Conservation (phyloP, 169 alveolate species). For the Cryptosporidium baileyi region DNA sequence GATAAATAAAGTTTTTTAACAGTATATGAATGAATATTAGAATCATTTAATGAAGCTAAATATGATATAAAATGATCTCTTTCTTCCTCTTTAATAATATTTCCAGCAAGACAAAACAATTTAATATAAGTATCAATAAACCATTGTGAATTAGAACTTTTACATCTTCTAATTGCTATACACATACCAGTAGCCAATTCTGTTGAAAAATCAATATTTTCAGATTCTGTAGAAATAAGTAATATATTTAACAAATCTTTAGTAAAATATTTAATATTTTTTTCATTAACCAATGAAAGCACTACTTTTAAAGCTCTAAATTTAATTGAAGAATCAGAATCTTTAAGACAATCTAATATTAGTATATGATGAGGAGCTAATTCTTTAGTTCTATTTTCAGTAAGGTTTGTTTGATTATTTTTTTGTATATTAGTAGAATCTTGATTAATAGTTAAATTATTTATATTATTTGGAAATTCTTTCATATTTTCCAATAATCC, state of each 20-base stretch:
- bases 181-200: constrained; percentile 62
- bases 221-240: constrained; percentile 87
- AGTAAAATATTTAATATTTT: constrained; percentile 88
- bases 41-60: constrained; percentile 78
- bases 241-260: constrained; percentile 91
- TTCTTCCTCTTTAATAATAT: constrained; percentile 78
- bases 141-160: constrained; percentile 85
- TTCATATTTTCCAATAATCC: constrained; percentile 70
- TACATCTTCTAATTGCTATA: constrained; percentile 84
- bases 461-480: constrained; percentile 66
- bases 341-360: constrained; percentile 87
- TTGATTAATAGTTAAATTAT: neutral
- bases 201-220: constrained; percentile 88
- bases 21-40: constrained; percentile 82
- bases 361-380: constrained; percentile 42
- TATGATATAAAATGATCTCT: constrained; percentile 80
- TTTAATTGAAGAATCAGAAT: constrained; percentile 94
- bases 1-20: constrained; percentile 82
- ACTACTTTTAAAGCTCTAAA: constrained; percentile 95
- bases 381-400: constrained; percentile 26
- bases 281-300: constrained; percentile 89
- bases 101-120: constrained; percentile 89
- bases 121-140: constrained; percentile 89
- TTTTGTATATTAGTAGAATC: constrained; percentile 64
- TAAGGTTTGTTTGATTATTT: neutral